Evolutionary conservation across 2,329 filamentous ascomycete genomes (phyloP), one percentile per base, ranked within the genome.

Genomic region (Aspergillus clavatus): DNA sequence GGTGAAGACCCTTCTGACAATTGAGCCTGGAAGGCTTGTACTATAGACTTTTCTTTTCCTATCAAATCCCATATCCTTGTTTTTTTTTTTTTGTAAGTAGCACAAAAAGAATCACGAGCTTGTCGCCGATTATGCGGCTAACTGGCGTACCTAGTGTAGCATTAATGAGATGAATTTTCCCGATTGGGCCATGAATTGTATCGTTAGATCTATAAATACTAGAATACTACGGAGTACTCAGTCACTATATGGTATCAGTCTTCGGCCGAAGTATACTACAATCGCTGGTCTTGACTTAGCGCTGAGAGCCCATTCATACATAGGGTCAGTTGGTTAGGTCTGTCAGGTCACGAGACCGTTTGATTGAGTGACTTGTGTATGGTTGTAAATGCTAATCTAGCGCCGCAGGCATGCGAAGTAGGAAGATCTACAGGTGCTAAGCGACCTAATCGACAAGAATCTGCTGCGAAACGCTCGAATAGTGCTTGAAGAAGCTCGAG

Each of bases 401-500:
- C 31, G 16, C 31, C 31, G 18, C 16, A 24, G 16, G 18, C 16
- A 35, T 35, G 18, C 16, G 3, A 11, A 35, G 12, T 18, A 6
- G 35, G 19, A 23, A 47, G 38, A 7, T 43, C 11, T 14, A 31
- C 2, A 12, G 22, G n/a, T n/a, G 11, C 11, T 14, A 24, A 40
- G 14, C n/a, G 10, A 5, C 8, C 57, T 56, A 95, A 68, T 96
- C 89, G 28, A 96, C 81, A 46, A 94, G 67, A 47, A 97, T 91
- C 68, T 81, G 91, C 54, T 80, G 75, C 72, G 95, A 88, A 57
- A 96, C 66, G 53, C 81, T 79, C n/a, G 86, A 86, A 65, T 89
- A 98, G 62, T 86, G 79, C 56, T 84, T 77, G 65, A 95, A 90
- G 72, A 96, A 98, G 56, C 84, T 82, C 53, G 86, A 82, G 68